Evolutionary conservation across 2,329 filamentous ascomycete species (phyloP).

Genomic region (Aplosporella prunicola): DNA sequence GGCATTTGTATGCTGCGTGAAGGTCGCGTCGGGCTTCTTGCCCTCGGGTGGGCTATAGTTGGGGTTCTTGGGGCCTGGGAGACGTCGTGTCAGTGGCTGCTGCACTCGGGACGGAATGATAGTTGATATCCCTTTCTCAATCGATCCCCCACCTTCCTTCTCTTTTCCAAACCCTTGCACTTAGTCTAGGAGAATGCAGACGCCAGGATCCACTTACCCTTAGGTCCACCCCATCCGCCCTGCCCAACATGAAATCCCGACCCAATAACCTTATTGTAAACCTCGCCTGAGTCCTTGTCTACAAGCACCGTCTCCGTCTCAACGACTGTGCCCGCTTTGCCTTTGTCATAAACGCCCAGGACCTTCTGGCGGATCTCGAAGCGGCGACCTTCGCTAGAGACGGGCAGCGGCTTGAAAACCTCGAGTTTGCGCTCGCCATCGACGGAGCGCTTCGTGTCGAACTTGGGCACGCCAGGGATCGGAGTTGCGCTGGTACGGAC

Average conservation of each 20-base stretch:
- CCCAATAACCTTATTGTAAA: slow-evolving; percentile 60
- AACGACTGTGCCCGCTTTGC: slow-evolving; percentile 69
- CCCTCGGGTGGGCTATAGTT: slow-evolving; percentile 70
- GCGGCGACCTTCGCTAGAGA: slow-evolving; percentile 54
- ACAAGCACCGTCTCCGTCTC: slow-evolving; percentile 72
- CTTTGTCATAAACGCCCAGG: slow-evolving; percentile 78
- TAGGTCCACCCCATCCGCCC: slow-evolving; percentile 78
- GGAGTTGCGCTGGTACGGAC: slow-evolving; percentile 55
- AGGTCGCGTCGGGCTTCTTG: slow-evolving; percentile 59
- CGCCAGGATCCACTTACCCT: slow-evolving; percentile 48
- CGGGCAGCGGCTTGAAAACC: slow-evolving; percentile 66
- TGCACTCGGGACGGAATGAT: background rate
- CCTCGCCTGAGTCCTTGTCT: slow-evolving; percentile 57
- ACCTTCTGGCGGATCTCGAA: slow-evolving; percentile 74
- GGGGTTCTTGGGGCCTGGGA: slow-evolving; percentile 54
- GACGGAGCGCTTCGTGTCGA: slow-evolving; percentile 65
- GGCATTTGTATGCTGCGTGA: slow-evolving; percentile 59
- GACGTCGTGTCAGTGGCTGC: background rate
- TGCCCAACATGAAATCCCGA: slow-evolving; percentile 75
- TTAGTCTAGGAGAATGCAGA: background rate
- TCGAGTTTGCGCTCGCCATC: slow-evolving; percentile 77
- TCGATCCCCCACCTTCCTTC: background rate
- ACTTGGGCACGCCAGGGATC: slow-evolving; percentile 67
- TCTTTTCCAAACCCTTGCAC: background rate
- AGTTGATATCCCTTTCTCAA: background rate